Conservation (phyloP, 2,329 filamentous ascomycete species). For the Pezicula carpinea region DNA sequence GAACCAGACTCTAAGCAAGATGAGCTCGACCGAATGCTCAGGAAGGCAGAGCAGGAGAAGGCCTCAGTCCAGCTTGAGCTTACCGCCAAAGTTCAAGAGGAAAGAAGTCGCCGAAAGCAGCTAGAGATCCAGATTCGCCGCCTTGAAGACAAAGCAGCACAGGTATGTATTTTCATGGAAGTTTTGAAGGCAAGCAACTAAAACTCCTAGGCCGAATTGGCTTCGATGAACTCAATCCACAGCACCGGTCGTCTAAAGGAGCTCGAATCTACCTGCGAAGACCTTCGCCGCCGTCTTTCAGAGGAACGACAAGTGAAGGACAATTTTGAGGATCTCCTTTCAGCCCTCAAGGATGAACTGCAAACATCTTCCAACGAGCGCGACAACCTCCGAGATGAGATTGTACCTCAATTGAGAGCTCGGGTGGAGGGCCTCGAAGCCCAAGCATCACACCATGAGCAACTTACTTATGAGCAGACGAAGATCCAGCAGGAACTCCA, state of each 20-base stretch:
- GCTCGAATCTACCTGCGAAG: constrained; percentile 75
- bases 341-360: constrained; percentile 77
- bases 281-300: constrained; percentile 72
- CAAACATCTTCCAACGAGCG: constrained; percentile 80
- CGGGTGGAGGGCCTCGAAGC: constrained; percentile 74
- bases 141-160: constrained; percentile 72
- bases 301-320: constrained; percentile 86
- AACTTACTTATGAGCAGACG: constrained; percentile 71
- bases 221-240: constrained; percentile 51
- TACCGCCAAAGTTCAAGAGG: constrained; percentile 81
- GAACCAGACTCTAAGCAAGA: constrained; percentile 59
- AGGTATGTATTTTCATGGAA: constrained; percentile 35
- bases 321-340: constrained; percentile 89
- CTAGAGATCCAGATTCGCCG: constrained; percentile 82
- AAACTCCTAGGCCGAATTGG: constrained; percentile 31
- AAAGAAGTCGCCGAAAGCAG: constrained; percentile 68
- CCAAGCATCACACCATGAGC: constrained; percentile 67
- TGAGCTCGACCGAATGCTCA: constrained; percentile 77
- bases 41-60: constrained; percentile 85
- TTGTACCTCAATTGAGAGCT: constrained; percentile 73
- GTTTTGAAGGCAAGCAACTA: neutral
- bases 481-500: constrained; percentile 86
- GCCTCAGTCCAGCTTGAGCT: constrained; percentile 81
- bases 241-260: constrained; percentile 64
- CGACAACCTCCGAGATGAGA: constrained; percentile 85